Percentiles rank a stretch among this genome's conserved stretches.
Conservation (phyloP, 139 green algal genomes). For the Chlamydomonas incerta region DNA sequence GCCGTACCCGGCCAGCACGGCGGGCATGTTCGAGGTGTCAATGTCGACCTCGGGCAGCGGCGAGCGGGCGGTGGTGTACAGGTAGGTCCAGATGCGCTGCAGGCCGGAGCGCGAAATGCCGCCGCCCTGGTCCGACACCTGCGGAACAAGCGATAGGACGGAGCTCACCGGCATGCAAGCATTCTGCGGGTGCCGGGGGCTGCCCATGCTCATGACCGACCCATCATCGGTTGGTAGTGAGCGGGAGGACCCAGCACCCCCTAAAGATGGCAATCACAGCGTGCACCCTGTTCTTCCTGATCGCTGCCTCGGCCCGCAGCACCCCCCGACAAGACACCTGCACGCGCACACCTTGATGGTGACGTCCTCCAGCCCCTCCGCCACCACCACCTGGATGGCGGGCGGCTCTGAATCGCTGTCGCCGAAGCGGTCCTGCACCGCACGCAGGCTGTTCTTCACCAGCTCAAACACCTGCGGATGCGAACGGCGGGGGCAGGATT, state of each 20-base stretch:
- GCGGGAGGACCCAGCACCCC: too few relatives aligned
- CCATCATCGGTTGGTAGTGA: too few relatives aligned
- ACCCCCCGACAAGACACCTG: too few relatives aligned
- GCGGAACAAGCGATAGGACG: neutral
- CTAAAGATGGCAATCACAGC: too few relatives aligned
- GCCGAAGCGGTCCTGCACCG: conserved; percentile 65
- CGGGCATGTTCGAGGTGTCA: conserved; percentile 55
- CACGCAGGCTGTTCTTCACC: conserved; percentile 94
- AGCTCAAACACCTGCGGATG: conserved; percentile 72
- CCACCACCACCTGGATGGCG: conserved; percentile 80
- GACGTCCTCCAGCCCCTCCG: conserved; percentile 94
- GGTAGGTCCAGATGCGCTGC: conserved; percentile 96
- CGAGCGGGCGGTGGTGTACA: conserved; percentile 92
- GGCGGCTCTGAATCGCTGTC: conserved; percentile 15
- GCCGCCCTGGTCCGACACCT: conserved; percentile 92
- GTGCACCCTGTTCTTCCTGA: too few relatives aligned
- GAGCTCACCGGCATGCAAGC: too few relatives aligned
- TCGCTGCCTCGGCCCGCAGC: too few relatives aligned
- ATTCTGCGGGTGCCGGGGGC: too few relatives aligned
- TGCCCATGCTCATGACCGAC: too few relatives aligned
- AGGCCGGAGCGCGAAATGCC: conserved; percentile 93
- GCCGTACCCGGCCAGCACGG: conserved; percentile 91
- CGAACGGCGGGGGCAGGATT: too few relatives aligned
- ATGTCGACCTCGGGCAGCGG: conserved; percentile 46
- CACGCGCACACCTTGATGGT: conserved; percentile 94